Evolutionary conservation across 768 basidiomycete species (phyloP), one percentile per base, ranked within the genome.

Genomic region (Imleria badia): DNA sequence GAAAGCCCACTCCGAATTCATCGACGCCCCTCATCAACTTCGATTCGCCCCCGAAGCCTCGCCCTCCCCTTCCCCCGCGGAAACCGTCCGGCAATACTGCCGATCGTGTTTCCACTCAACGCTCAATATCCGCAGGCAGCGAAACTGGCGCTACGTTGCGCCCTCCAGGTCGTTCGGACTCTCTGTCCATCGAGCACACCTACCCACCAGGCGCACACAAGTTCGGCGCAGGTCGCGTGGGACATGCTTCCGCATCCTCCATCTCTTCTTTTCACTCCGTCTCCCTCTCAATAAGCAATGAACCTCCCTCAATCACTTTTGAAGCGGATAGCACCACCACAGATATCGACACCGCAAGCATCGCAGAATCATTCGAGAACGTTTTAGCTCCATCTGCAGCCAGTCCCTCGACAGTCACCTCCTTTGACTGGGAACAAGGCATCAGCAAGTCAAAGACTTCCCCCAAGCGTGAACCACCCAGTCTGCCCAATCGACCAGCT

Each of bases 191-290:
- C n/a, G 82, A 84, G 50, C 81, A 82, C 60, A 79, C 80, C 6
- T 83, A 85, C 62, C 84, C 84, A 17, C 65, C 71, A 68, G 54
- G 73, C 72, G 59, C 67, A 31, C 69, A 67, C 58, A 66, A 68
- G 19, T 76, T 72, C 48, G 68, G 74, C 15, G 62, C 64, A 39
- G 60, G 59, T 55, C 68, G 65, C 39, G 56, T 70, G 17, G 74
- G 77, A 39, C 88, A 91, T 65, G 79, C 74, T 6, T 79, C 81
- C 6, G 80, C 79, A 3, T 88, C 87, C 2, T 91, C 89, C 45
- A 80, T 89, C 36, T 91, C 89, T 3, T 91, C 89, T 29, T 90
- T 92, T 57, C 88, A 90, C 61, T 90, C 89, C 3, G 86, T 91
- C 23, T 91, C 89, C 2, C 78, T 91, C 17, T 91, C 89, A 38